phyloP scores from a whole-genome alignment of 1,139 yeast genomes.

The Meyerozyma smithsonii region DNA sequence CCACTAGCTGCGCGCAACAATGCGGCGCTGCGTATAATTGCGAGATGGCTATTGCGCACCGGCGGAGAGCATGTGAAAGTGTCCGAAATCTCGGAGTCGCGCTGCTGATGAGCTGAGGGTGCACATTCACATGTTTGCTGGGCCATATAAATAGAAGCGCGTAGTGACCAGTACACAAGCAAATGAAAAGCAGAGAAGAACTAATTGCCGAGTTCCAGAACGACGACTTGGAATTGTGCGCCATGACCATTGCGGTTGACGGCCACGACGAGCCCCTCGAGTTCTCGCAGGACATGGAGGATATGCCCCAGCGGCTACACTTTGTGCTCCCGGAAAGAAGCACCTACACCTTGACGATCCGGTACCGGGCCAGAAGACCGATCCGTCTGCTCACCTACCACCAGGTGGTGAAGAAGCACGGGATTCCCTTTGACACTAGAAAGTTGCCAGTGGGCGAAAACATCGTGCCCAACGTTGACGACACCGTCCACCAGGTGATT shows the following conservation, averaged over 20 bases:
- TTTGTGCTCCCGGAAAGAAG: conserved; percentile 29
- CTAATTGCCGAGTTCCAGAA: conserved; percentile 18
- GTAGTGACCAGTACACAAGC: too few species aligned
- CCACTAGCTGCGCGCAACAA: too few species aligned
- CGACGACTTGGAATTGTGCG: conserved; percentile 21
- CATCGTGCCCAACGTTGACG: conserved; percentile 16
- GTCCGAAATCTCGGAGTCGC: neutral
- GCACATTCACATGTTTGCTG: neutral
- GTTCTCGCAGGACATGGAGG: conserved; percentile 23
- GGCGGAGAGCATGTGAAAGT: neutral
- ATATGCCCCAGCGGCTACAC: conserved; percentile 24
- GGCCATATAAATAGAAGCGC: conserved; percentile 1
- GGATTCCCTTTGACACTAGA: conserved; percentile 25
- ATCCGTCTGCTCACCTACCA: conserved; percentile 24
- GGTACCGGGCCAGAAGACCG: conserved; percentile 23
- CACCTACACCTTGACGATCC: conserved; percentile 26
- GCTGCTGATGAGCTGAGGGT: neutral
- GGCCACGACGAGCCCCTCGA: conserved; percentile 23
- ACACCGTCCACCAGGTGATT: conserved; percentile 14
- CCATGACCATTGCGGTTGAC: conserved; percentile 25
- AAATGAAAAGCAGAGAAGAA: conserved; percentile 13
- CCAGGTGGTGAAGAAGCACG: conserved; percentile 30
- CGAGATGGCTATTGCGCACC: too few species aligned
- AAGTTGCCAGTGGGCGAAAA: conserved; percentile 18
- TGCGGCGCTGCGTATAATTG: too few species aligned